Evolutionary conservation across 1,139 yeast genomes (phyloP), one percentile per base, ranked within the genome.

Genomic region (Yamadazyma dushanensis): DNA sequence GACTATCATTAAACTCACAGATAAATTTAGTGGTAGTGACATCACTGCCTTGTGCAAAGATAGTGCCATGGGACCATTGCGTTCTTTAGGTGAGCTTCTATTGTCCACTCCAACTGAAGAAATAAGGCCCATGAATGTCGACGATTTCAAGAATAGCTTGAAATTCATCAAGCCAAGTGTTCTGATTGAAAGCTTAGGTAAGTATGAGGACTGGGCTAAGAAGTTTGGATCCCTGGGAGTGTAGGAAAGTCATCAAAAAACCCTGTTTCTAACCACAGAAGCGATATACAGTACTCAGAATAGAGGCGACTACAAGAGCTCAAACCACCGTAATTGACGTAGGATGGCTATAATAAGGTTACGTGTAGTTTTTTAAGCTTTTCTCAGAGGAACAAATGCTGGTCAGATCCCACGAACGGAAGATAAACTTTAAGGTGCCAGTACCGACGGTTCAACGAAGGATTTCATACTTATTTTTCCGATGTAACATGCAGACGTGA

Each of bases 21-120:
- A 80, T 34, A 95, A 95, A 2, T 89, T 83, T 58, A 83, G 96
- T 33, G 98, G 98, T 3, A 83, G 95, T 48, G 98, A 92, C 60
- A 78, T 92, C 37, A 92, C 97, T 1, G 96, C 97, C 0, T 66
- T 92, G 47, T 96, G 97, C 2, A 92, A 92, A 58, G 98, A 92
- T 59, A 95, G 97, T 2, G 98, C 98, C 2, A 90, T 92, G 97
- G 97, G 97, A 0, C 98, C 98, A 1, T 65, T 94, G 37, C 70
- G 98, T 46, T 83, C 90, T 21, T 69, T 92, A 22, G 98, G 98
- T 3, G 97, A 92, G 45, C 81, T 86, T 38, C 70, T 94, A 41
- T 67, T 94, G 43, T 76, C 80, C 47, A 90, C 97, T 0, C 86
- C 92, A 5, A 83, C 92, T 16, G 95, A 87, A 36, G 83, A 82